Conservation (phyloP, 176 grass and related monocot genomes). For the Puccinellia tenuiflora region DNA sequence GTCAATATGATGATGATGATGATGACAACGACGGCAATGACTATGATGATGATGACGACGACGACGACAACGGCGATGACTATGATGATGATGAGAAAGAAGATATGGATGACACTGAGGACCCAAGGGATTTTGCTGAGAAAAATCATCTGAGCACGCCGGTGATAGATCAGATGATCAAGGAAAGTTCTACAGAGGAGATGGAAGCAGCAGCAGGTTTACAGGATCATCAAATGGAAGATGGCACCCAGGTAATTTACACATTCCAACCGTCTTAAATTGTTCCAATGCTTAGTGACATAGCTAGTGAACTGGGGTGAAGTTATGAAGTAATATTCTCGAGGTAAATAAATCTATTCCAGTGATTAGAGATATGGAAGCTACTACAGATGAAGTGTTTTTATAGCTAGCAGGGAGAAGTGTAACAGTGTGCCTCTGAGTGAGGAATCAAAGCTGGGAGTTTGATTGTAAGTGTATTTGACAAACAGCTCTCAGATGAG, state of each 20-base stretch:
- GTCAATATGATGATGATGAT: not conserved
- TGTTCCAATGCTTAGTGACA: not conserved
- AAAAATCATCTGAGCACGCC: not conserved
- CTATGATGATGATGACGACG: not conserved
- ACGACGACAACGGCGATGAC: too few relatives aligned
- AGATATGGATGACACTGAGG: not conserved
- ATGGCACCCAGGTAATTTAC: not conserved
- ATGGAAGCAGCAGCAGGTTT: not conserved
- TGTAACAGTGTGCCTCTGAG: not conserved
- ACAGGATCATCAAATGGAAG: not conserved
- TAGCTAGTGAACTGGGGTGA: not conserved
- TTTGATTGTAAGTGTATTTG: not conserved
- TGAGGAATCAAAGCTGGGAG: not conserved
- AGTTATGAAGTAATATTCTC: not conserved
- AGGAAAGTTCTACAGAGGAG: not conserved
- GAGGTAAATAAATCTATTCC: not conserved
- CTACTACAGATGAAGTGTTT: not conserved
- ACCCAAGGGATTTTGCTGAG: not conserved
- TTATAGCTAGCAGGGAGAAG: not conserved
- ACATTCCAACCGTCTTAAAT: not conserved
- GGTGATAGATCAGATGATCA: not conserved
- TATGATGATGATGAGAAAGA: not conserved
- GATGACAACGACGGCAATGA: too few relatives aligned
- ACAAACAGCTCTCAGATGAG: not conserved
- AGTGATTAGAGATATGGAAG: not conserved